A percentile compares a stretch with the other conserved stretches of the same genome.
These are phyloP conservation scores for Metschnikowia orientalis DNA, from an alignment of 805 yeast species.

Conservation along the genomic window DNA sequence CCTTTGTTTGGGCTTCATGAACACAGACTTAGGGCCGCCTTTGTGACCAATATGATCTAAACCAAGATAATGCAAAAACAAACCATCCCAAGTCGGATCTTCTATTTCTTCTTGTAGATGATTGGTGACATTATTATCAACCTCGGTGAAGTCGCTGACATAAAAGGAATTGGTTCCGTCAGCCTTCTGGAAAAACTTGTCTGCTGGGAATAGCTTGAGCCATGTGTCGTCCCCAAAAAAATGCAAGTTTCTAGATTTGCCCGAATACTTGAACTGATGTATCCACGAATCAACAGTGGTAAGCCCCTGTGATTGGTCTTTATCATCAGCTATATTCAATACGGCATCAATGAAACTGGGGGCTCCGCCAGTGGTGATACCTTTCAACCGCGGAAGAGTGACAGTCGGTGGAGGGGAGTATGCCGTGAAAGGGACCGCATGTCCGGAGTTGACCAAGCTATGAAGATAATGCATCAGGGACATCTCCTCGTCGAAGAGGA, in stretches of 20 bases:
- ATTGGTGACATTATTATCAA: conserved; percentile 87
- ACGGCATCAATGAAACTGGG: conserved; percentile 94
- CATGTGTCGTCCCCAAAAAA: conserved; percentile 98
- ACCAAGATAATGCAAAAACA: conserved; percentile 88
- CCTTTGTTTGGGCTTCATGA: conserved; percentile 74
- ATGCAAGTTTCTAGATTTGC: conserved; percentile 47
- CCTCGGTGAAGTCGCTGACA: conserved; percentile 92
- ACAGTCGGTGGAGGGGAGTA: conserved; percentile 95
- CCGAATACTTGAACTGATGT: conserved; percentile 48
- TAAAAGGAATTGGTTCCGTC: conserved; percentile 95
- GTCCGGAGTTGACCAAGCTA: conserved; percentile 54
- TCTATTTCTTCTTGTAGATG: conserved; percentile 64
- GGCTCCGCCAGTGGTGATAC: conserved; percentile 90
- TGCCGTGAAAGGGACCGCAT: conserved; percentile 86
- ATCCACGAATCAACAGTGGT: conserved; percentile 85
- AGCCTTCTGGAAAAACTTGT: conserved; percentile 47
- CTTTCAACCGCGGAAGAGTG: conserved; percentile 89
- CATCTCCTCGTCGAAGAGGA: conserved; percentile 54
- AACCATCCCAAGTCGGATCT: conserved; percentile 65
- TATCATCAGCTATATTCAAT: conserved; percentile 88
- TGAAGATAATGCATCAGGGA: conserved; percentile 73
- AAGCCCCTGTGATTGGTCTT: conserved; percentile 62
- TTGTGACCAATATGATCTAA: conserved; percentile 97
- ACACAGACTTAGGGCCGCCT: conserved; percentile 80
- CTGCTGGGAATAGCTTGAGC: conserved; percentile 78